Evolutionary conservation across 163 green algal genomes (phyloP).

Genomic region (Prototheca wickerhamii): DNA sequence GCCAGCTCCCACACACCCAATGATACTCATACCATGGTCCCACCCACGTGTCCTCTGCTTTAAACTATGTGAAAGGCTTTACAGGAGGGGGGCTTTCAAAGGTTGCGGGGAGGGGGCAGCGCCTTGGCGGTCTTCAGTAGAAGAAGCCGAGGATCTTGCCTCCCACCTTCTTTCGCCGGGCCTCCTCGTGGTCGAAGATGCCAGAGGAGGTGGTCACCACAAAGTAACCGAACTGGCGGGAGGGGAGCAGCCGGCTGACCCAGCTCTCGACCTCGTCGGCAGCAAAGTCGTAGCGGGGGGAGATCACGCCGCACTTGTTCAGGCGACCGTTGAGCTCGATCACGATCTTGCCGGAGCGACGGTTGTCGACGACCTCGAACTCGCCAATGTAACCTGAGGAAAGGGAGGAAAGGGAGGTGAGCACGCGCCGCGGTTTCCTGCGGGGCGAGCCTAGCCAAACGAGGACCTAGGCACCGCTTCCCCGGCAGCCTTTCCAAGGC

Average conservation of each 20-base stretch:
- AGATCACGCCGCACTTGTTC: conserved; percentile 99
- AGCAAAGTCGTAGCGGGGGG: conserved; percentile 88
- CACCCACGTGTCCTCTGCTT: too few species aligned
- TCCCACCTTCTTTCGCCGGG: conserved; percentile 91
- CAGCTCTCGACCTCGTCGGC: conserved; percentile 89
- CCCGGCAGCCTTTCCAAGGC: too few species aligned
- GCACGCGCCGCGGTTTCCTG: neutral
- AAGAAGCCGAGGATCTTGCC: conserved; percentile 86
- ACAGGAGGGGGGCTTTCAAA: too few species aligned
- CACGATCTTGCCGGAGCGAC: conserved; percentile 97
- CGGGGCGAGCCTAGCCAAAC: too few species aligned
- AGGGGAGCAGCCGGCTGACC: conserved; percentile 92
- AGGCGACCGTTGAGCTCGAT: conserved; percentile 97
- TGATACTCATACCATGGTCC: too few species aligned
- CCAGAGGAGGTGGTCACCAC: conserved; percentile 94
- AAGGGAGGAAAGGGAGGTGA: neutral
- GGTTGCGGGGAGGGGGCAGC: too few species aligned
- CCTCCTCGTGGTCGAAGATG: conserved; percentile 99
- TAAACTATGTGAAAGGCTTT: too few species aligned
- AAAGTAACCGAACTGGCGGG: conserved; percentile 95
- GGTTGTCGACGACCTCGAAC: conserved; percentile 99
- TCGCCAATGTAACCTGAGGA: conserved; percentile 94
- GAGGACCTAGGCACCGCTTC: too few species aligned
- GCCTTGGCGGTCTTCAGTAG: conserved; percentile 51
- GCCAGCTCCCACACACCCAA: too few species aligned